Evolutionary conservation across 1,139 yeast species (phyloP).

Genomic region (Maudiozyma humilis): DNA sequence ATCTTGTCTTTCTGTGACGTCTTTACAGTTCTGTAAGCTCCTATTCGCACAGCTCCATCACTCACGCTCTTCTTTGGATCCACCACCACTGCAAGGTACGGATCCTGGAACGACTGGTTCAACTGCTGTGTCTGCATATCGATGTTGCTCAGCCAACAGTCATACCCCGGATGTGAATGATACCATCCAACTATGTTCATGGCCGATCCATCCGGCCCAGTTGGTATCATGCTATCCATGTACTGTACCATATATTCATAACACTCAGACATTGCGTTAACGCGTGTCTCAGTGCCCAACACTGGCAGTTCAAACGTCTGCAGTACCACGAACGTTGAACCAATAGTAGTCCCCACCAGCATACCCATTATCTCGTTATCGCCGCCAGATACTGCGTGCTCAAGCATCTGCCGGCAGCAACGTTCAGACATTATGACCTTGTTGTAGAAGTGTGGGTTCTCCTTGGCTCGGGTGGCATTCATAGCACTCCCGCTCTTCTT

Average conservation of each 20-base stretch:
- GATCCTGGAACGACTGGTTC: constrained; percentile 85
- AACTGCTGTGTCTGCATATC: constrained; percentile 82
- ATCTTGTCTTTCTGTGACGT: not conserved
- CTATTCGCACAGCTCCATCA: constrained; percentile 71
- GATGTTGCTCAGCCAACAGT: constrained; percentile 87
- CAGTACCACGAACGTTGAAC: constrained; percentile 56
- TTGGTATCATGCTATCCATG: constrained; percentile 48
- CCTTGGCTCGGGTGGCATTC: not conserved
- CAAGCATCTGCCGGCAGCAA: constrained; percentile 71
- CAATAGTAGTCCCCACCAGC: constrained; percentile 68
- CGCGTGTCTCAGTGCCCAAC: constrained; percentile 92
- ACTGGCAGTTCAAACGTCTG: constrained; percentile 87
- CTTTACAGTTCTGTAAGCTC: constrained; percentile 74
- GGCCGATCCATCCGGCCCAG: too few relatives aligned
- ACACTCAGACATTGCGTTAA: constrained; percentile 88
- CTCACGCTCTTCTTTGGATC: constrained; percentile 69
- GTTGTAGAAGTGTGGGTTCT: constrained; percentile 36
- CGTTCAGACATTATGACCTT: constrained; percentile 61
- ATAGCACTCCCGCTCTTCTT: not conserved
- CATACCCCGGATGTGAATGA: constrained; percentile 96
- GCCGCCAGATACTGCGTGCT: constrained; percentile 81
- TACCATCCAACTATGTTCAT: constrained; percentile 81
- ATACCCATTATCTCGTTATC: constrained; percentile 94
- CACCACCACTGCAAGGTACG: constrained; percentile 78
- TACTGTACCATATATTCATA: constrained; percentile 92